Evolutionary conservation across 805 yeast species (phyloP).

Genomic region (Lachancea dasiensis): DNA sequence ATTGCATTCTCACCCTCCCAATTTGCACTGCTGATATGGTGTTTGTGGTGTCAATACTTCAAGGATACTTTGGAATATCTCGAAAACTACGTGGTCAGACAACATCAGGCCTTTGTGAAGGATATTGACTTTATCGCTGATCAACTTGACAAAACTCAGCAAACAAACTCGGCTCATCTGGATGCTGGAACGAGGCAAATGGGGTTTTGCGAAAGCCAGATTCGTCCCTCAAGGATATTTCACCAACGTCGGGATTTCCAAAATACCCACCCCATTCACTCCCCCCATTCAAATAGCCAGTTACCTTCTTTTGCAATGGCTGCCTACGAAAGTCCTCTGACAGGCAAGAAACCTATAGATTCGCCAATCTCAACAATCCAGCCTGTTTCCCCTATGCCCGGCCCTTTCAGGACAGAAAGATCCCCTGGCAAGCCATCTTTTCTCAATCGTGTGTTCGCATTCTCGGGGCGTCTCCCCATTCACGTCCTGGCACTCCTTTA

Average conservation of each 20-base stretch:
- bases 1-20: constrained; percentile 7
- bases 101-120: constrained; percentile 1
- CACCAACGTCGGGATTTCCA: not conserved
- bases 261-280: not conserved
- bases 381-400: constrained; percentile 3
- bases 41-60: constrained; percentile 5
- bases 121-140: constrained; percentile 7
- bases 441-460: not conserved
- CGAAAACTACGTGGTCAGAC: constrained; percentile 1
- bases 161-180: not conserved
- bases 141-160: not conserved
- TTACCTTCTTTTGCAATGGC: constrained; percentile 3
- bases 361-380: constrained; percentile 1
- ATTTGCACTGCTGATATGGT: constrained; percentile 6
- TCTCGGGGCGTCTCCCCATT: not conserved
- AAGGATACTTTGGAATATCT: constrained; percentile 6
- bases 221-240: not conserved
- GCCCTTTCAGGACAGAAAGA: too few species aligned
- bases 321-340: constrained; percentile 9
- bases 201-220: not conserved
- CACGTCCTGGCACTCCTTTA: not conserved
- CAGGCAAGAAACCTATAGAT: not conserved
- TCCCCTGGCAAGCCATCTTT: not conserved
- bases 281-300: not conserved
- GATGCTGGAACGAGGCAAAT: constrained; percentile 3